A percentile compares a stretch with the other conserved stretches of the same genome.
Conservation (phyloP, 2,329 filamentous ascomycete genomes). For the Cadophora sp. region DNA sequence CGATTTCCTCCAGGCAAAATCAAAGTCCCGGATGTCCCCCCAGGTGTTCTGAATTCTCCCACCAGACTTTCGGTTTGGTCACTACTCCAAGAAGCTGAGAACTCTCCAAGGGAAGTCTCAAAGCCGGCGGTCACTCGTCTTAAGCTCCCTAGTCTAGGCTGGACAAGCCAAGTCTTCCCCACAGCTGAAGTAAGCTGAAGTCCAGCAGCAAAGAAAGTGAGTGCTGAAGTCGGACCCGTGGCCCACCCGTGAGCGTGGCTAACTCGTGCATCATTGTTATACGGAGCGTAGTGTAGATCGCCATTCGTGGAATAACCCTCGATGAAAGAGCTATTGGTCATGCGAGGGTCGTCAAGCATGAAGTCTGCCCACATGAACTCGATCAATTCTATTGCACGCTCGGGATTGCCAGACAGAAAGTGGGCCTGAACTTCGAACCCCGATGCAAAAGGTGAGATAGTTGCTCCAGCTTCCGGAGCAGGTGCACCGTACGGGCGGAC, state of each 20-base stretch:
- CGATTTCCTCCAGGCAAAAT: background rate
- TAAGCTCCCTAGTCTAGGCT: conserved; percentile 46
- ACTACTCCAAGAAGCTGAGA: conserved; percentile 25
- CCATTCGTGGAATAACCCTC: conserved; percentile 47
- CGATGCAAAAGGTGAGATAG: conserved; percentile 54
- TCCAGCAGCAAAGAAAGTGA: conserved; percentile 40
- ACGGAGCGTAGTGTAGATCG: conserved; percentile 45
- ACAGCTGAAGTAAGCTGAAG: conserved; percentile 35
- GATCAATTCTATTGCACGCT: conserved; percentile 60
- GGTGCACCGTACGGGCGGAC: conserved; percentile 52
- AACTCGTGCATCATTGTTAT: conserved; percentile 44
- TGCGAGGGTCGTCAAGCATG: conserved; percentile 54
- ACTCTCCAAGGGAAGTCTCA: conserved; percentile 46
- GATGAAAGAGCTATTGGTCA: conserved; percentile 47
- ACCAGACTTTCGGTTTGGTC: background rate
- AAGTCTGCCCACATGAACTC: conserved; percentile 60
- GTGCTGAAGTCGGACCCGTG: background rate
- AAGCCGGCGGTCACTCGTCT: conserved; percentile 48
- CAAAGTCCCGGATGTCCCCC: background rate
- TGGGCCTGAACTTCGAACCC: conserved; percentile 55
- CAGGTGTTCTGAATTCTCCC: background rate
- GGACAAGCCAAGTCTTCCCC: conserved; percentile 42
- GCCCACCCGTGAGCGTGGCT: conserved; percentile 47
- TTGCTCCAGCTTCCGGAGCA: conserved; percentile 54
- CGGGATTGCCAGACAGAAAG: conserved; percentile 51